Conservation (phyloP, 805 yeast species). For the Ogataea naganishii region DNA sequence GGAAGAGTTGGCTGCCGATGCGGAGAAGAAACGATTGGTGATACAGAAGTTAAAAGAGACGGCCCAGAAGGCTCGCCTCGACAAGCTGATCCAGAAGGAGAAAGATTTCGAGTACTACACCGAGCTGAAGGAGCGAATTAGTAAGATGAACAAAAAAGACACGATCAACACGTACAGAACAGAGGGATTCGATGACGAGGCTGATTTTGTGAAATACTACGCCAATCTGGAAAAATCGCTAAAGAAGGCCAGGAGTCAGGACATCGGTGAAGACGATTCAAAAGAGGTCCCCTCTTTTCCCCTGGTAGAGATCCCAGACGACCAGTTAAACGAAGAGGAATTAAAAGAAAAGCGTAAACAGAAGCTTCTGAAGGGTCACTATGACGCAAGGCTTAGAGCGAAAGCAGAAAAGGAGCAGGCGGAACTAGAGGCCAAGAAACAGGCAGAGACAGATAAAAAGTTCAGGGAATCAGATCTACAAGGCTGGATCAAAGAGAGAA, state of each 20-base stretch:
- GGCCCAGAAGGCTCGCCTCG: slow-evolving; percentile 76
- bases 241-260: slow-evolving; percentile 57
- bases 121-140: slow-evolving; percentile 44
- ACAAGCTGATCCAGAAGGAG: slow-evolving; percentile 72
- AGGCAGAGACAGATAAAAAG: slow-evolving; percentile 55
- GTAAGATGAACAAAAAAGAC: slow-evolving; percentile 41
- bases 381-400: slow-evolving; percentile 80
- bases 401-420: slow-evolving; percentile 70
- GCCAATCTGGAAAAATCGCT: slow-evolving; percentile 58
- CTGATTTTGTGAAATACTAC: slow-evolving; percentile 61
- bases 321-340: slow-evolving; percentile 68
- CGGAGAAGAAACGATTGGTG: slow-evolving; percentile 74
- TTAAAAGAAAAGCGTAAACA: slow-evolving; percentile 84
- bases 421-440: slow-evolving; percentile 48
- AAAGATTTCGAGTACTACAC: slow-evolving; percentile 70
- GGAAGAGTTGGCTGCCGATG: slow-evolving; percentile 70
- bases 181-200: slow-evolving; percentile 73
- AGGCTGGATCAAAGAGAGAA: slow-evolving; percentile 73
- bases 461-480: slow-evolving; percentile 70
- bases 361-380: slow-evolving; percentile 71
- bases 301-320: slow-evolving; percentile 76
- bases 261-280: slow-evolving; percentile 47
- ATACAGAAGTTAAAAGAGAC: slow-evolving; percentile 89
- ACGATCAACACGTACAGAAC: slow-evolving; percentile 46
- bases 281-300: slow-evolving; percentile 55